These are phyloP conservation scores for Nannochloropsis gaditana DNA, from an alignment of 108 stramenopile genomes.

Conservation along the genomic window DNA sequence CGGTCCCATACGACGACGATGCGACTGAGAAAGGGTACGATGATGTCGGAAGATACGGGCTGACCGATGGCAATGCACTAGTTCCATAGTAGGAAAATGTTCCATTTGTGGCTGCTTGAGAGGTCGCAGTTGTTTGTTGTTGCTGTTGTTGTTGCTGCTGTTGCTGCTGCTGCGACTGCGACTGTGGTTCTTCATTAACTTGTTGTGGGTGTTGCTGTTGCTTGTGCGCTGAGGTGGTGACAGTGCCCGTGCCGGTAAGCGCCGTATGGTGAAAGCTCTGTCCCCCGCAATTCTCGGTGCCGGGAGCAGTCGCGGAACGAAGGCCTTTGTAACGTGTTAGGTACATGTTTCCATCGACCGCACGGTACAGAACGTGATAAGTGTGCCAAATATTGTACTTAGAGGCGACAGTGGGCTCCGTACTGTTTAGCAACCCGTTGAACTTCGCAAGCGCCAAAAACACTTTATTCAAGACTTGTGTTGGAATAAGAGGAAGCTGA, in stretches of 20 bases:
- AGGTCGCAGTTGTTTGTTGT: background rate
- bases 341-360: background rate
- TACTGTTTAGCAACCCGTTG: background rate
- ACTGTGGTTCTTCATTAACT: no score
- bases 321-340: background rate
- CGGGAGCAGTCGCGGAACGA: background rate
- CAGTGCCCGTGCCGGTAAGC: background rate
- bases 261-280: background rate
- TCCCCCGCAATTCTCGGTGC: background rate
- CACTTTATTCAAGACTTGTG: slow-evolving; percentile 13
- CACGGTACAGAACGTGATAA: background rate
- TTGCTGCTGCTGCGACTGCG: background rate
- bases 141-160: background rate
- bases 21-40: background rate
- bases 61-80: background rate
- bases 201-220: background rate
- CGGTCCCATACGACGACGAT: background rate
- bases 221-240: background rate
- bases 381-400: background rate
- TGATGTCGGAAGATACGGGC: background rate
- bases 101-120: background rate
- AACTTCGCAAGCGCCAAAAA: background rate
- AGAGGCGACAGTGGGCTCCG: background rate
- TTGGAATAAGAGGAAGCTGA: background rate
- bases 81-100: background rate